Conservation (phyloP, 305 asterid species). For the Rubia balearica region DNA sequence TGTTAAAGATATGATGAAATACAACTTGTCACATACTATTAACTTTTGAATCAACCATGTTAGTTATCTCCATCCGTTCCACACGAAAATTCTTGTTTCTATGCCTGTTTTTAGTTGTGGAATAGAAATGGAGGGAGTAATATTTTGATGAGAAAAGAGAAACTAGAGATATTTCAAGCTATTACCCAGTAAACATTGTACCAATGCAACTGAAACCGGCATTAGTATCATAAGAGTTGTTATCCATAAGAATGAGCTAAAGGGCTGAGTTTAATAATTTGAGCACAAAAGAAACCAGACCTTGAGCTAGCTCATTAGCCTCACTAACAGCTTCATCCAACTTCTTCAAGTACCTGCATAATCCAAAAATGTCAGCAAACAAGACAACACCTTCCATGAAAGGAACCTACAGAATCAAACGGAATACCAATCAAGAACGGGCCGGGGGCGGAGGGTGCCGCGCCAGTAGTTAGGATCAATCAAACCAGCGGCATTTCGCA, state of each 20-base stretch:
- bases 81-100: background rate
- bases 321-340: slow-evolving; percentile 69
- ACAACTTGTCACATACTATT: background rate
- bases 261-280: too few species aligned
- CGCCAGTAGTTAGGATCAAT: slow-evolving; percentile 80
- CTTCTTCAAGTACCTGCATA: slow-evolving; percentile 65
- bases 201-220: background rate
- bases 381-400: background rate
- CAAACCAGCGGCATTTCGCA: slow-evolving; percentile 93
- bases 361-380: background rate
- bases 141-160: background rate
- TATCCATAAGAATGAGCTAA: background rate
- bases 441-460: slow-evolving; percentile 90
- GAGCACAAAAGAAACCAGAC: too few species aligned
- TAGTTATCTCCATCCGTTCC: too few species aligned
- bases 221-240: background rate
- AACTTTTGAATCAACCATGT: background rate
- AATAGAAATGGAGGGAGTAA: background rate
- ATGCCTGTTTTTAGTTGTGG: background rate
- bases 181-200: background rate
- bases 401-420: background rate
- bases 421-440: slow-evolving; percentile 80
- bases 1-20: background rate
- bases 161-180: background rate
- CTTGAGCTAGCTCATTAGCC: slow-evolving; percentile 70